phyloP scores from a whole-genome alignment of 495 filamentous ascomycete species.

The Echria macrotheca region DNA sequence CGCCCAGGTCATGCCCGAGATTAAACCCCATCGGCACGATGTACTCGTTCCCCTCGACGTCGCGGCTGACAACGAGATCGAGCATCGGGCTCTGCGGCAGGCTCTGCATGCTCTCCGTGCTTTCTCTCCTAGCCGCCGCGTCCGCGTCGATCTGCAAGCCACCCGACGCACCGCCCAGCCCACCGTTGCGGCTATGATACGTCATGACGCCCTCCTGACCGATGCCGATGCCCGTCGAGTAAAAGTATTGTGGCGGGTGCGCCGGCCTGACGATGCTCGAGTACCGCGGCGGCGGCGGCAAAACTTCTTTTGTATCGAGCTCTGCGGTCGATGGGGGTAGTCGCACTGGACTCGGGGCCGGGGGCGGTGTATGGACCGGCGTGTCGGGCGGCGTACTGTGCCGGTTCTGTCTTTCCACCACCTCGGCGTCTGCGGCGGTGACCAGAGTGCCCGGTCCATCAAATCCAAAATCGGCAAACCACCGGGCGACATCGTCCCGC shows the following conservation, averaged over 20 bases:
- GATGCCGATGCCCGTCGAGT: background rate
- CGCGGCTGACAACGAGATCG: constrained; percentile 37
- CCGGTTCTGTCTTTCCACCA: background rate
- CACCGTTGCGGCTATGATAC: background rate
- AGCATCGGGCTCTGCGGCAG: constrained; percentile 49
- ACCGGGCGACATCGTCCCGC: constrained; percentile 35
- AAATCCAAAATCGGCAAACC: constrained; percentile 42
- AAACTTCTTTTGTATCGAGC: constrained; percentile 18
- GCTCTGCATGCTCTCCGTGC: constrained; percentile 32
- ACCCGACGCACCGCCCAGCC: background rate
- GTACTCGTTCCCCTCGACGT: constrained; percentile 35
- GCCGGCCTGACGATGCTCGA: background rate
- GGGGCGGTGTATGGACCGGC: background rate
- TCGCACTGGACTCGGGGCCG: too few species aligned
- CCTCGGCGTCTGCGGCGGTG: constrained; percentile 14
- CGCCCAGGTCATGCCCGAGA: constrained; percentile 47
- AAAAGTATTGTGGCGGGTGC: too few species aligned
- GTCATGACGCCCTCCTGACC: background rate
- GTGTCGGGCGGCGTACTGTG: background rate
- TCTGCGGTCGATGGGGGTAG: too few species aligned
- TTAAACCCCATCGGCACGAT: constrained; percentile 52
- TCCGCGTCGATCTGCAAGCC: background rate
- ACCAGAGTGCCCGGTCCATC: constrained; percentile 30
- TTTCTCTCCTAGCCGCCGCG: too few species aligned
- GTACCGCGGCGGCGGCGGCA: background rate